Evolutionary conservation across 2,329 filamentous ascomycete species (phyloP), one percentile per base, ranked within the genome.

Genomic region (Grosmannia penicillata): DNA sequence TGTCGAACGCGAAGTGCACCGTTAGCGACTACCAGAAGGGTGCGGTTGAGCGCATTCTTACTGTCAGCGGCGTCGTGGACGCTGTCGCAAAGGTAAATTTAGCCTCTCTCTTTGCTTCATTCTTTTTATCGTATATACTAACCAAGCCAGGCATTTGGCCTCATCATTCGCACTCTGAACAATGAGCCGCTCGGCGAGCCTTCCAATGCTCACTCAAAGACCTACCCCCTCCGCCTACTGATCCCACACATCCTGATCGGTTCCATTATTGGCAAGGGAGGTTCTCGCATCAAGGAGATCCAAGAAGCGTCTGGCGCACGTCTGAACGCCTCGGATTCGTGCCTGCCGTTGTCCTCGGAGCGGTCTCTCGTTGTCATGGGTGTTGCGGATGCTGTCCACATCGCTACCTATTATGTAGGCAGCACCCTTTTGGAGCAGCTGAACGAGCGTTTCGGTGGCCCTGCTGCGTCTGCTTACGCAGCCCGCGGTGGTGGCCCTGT

Each of bases 11-110:
- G 48, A 96, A 96, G 65, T 98, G 91, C 67, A 98, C 91, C 34
- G 91, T 98, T 50, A 95, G 87, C 64, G 91, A 98, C 62, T 98
- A 96, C 55, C 83, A 93, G 50, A 85, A 93, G 55, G 91, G 91
- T 48, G 91, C 91, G 39, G 87, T 96, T 25, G 91, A 98, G 67
- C 84, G 91, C 56, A 95, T 98, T 53, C 70, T 98, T 53, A 98
- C 91, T 24, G 91, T 98, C 44, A 96, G 89, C 60, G 91, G 91
- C 45, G 80, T 85, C 48, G 89, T 96, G 49, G 91, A 98, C 63
- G 89, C 89, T 50, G 87, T 87, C 48, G 91, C 91, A 50, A 98
- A 98, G 76, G 85, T 89, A 67, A 7, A 4, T 22, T 26, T 26
- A 17, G 6, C 19, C 30, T 27, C 17, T 24, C 19, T 23, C 6